Evolutionary conservation across 106 monocot genomes (phyloP).

Genomic region (Dendrobium officinale): DNA sequence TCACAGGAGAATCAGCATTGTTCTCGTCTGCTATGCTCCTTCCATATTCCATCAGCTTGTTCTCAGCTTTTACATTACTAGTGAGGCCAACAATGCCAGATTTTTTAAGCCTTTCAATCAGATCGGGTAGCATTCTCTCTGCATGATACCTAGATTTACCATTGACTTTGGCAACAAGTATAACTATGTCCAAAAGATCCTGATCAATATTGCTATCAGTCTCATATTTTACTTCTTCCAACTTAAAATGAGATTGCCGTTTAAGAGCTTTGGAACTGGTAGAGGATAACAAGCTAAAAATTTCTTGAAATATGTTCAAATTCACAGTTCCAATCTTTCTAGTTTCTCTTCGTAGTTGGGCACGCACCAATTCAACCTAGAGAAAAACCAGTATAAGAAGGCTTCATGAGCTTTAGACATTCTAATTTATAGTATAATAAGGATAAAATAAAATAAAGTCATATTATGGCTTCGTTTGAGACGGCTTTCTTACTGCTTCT

Average conservation of each 20-base stretch:
- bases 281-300: constrained; percentile 27
- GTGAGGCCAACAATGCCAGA: neutral
- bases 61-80: neutral
- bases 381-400: neutral
- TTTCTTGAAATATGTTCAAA: constrained; percentile 45
- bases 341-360: constrained; percentile 49
- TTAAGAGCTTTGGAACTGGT: constrained; percentile 11
- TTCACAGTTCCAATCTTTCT: constrained; percentile 36
- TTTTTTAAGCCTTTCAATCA: constrained; percentile 22
- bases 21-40: constrained; percentile 14
- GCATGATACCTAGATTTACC: constrained; percentile 25
- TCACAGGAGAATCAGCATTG: constrained; percentile 29
- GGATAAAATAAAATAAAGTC: neutral
- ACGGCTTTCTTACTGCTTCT: no score
- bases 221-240: constrained; percentile 9
- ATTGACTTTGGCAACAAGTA: constrained; percentile 34
- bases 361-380: constrained; percentile 54
- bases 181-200: constrained; percentile 25
- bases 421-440: neutral
- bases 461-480: no score
- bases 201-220: constrained; percentile 3
- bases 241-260: constrained; percentile 5
- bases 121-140: constrained; percentile 16
- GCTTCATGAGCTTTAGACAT: neutral
- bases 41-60: neutral